These are phyloP conservation scores for Thermoascus crustaceus DNA, from an alignment of 2,329 filamentous ascomycete genomes.

Conservation along the genomic window DNA sequence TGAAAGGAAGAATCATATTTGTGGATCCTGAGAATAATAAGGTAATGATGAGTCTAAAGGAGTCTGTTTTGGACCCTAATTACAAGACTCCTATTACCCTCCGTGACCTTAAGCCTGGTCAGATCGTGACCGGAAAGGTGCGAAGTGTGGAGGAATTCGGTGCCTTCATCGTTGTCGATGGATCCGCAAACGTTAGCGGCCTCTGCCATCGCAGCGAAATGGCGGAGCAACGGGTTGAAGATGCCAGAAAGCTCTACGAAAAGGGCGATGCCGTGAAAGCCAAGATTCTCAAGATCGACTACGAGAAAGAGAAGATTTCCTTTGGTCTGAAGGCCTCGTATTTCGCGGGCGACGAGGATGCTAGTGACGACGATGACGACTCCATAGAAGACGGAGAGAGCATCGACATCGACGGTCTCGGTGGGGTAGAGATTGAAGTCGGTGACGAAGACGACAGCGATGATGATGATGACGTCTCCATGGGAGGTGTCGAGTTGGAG, in stretches of 20 bases:
- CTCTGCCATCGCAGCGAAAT: constrained; percentile 89
- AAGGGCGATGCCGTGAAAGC: constrained; percentile 93
- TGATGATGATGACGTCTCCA: constrained; percentile 27
- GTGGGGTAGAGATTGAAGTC: constrained; percentile 24
- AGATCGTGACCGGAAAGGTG: constrained; percentile 80
- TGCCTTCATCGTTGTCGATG: constrained; percentile 85
- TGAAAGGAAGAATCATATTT: constrained; percentile 73
- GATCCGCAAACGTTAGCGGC: constrained; percentile 80
- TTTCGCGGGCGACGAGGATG: constrained; percentile 55
- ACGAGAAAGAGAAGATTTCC: constrained; percentile 67
- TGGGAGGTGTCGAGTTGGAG: constrained; percentile 40
- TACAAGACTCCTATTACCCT: constrained; percentile 67
- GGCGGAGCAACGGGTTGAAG: constrained; percentile 71
- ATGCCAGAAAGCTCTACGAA: constrained; percentile 82
- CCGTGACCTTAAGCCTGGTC: constrained; percentile 67
- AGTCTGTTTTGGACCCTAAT: constrained; percentile 70
- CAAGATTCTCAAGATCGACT: constrained; percentile 70
- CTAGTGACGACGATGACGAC: constrained; percentile 38
- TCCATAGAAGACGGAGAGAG: constrained; percentile 15
- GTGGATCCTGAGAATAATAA: constrained; percentile 62
- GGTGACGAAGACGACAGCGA: constrained; percentile 23
- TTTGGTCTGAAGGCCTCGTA: constrained; percentile 92
- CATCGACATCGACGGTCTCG: constrained; percentile 23
- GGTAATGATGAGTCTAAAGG: constrained; percentile 78
- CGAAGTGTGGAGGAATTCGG: constrained; percentile 93